Evolutionary conservation across 1,284 basidiomycete species (phyloP).

Genomic region (Ceratobasidium sp.): DNA sequence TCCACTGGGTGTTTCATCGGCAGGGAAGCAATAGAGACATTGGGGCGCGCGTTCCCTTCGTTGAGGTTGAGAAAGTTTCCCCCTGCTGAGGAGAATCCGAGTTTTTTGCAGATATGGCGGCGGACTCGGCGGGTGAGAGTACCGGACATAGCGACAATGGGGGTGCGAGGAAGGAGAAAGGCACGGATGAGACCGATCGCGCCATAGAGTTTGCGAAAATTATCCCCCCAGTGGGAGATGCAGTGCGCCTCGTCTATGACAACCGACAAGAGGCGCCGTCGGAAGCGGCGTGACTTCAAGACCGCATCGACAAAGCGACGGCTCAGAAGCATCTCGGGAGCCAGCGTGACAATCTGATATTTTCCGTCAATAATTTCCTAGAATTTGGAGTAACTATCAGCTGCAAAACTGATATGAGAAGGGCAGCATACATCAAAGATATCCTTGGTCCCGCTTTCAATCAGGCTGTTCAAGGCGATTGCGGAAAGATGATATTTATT

Average conservation of each 20-base stretch:
- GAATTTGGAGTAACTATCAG: not conserved
- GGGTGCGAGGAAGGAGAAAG: not conserved
- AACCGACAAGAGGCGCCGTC: not conserved
- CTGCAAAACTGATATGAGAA: not conserved
- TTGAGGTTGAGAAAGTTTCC: not conserved
- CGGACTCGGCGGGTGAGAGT: not conserved
- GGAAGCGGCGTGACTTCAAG: not conserved
- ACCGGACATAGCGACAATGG: not conserved
- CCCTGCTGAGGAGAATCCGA: not conserved
- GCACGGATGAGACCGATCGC: not conserved
- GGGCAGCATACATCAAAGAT: not conserved
- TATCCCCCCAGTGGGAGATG: conserved; percentile 15
- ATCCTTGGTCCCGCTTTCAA: not conserved
- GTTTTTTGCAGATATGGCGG: not conserved
- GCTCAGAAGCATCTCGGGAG: conserved; percentile 16
- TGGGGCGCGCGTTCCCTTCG: not conserved
- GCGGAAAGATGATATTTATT: not conserved
- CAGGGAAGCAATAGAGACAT: not conserved
- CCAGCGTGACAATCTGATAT: conserved; percentile 8
- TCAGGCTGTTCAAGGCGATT: not conserved
- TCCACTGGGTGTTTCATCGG: not conserved
- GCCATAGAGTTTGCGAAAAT: conserved; percentile 12
- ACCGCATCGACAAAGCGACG: conserved; percentile 4
- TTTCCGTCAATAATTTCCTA: conserved; percentile 10
- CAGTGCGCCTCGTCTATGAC: conserved; percentile 38